These are phyloP conservation scores for thale cress (Arabidopsis thaliana) DNA, from an alignment of 345 rosid genomes.

Conservation along the genomic window DNA sequence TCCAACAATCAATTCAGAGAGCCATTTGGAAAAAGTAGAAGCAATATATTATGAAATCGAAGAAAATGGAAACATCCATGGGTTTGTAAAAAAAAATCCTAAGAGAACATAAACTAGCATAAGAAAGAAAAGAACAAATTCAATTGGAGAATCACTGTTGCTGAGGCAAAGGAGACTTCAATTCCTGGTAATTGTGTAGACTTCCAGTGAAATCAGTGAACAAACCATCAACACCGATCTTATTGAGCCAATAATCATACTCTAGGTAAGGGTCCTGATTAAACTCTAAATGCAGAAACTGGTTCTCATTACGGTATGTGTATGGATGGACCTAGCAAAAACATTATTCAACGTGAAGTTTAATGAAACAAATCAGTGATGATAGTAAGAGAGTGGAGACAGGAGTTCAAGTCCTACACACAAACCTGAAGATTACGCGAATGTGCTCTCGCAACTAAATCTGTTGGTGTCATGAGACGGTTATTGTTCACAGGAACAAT, in stretches of 20 bases:
- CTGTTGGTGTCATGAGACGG: conserved; percentile 70
- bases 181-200: conserved; percentile 68
- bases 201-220: conserved; percentile 95
- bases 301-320: conserved; percentile 78
- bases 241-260: conserved; percentile 80
- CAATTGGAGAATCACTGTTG: conserved; percentile 17
- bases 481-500: conserved; percentile 70
- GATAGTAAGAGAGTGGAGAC: not conserved
- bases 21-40: not conserved
- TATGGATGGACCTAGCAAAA: conserved; percentile 86
- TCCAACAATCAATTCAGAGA: not conserved
- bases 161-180: conserved; percentile 53
- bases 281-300: conserved; percentile 64
- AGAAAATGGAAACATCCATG: not conserved
- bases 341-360: conserved; percentile 13
- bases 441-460: conserved; percentile 89
- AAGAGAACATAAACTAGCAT: not conserved
- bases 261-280: conserved; percentile 75
- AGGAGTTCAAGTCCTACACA: conserved; percentile 4
- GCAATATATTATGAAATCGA: not conserved
- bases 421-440: conserved; percentile 76
- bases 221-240: conserved; percentile 82
- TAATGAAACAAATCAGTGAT: not conserved
- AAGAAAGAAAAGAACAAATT: not conserved
- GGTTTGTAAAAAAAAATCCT: not conserved